These are phyloP conservation scores for sunflower (Helianthus annuus) DNA, from an alignment of 129 eudicot genomes.

Conservation along the genomic window HanXRQr2.0-SUNRISE NC_035441.2:140872379-140872878, in stretches of 20 bases:
- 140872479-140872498: conserved; percentile 99
- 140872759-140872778: neutral
- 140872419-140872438: conserved; percentile 86
- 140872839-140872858: neutral
- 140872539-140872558: conserved; percentile 2
- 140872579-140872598: neutral
- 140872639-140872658: neutral
- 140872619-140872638: neutral
- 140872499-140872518: conserved; percentile 98
- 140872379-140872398: conserved; percentile 77
- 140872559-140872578: conserved; percentile 7
- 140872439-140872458: conserved; percentile 94
- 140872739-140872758: neutral
- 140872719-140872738: neutral
- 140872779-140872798: too few relatives aligned
- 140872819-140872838: neutral
- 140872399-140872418: conserved; percentile 96
- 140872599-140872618: neutral
- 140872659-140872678: neutral
- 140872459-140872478: conserved; percentile 96
- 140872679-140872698: neutral
- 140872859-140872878: neutral
- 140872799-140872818: neutral
- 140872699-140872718: neutral
- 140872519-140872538: neutral